These are phyloP conservation scores for Mimosa bimucronata DNA, from an alignment of 306 rosid species.

Conservation along the genomic window DNA sequence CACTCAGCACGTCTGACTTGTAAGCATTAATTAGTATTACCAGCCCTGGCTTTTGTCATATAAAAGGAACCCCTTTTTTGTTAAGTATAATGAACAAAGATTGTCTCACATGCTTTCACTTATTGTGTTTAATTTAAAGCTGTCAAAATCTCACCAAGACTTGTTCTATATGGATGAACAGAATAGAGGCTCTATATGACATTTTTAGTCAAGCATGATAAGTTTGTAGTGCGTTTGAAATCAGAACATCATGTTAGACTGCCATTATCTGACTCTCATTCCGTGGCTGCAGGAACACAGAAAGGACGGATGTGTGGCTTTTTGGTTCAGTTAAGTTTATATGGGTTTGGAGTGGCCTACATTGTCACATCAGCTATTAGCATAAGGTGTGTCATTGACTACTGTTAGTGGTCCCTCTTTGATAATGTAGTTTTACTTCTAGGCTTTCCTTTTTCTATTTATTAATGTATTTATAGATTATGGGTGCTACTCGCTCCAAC, in stretches of 20 bases:
- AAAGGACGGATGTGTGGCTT: slow-evolving; percentile 41
- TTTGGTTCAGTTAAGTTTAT: slow-evolving; percentile 51
- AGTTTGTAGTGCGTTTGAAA: not conserved
- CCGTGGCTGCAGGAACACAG: slow-evolving; percentile 44
- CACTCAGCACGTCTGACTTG: not conserved
- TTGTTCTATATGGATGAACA: not conserved
- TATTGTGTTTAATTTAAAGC: not conserved
- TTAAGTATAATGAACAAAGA: not conserved
- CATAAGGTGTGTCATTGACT: slow-evolving; percentile 46
- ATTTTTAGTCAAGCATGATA: slow-evolving; percentile 10
- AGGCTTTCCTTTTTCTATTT: not conserved
- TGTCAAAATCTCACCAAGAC: not conserved
- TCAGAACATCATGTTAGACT: not conserved
- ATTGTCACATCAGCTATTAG: slow-evolving; percentile 57
- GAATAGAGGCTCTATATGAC: slow-evolving; percentile 1
- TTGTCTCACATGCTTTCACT: not conserved
- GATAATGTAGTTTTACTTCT: not conserved
- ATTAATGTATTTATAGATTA: not conserved
- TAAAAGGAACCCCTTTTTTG: not conserved
- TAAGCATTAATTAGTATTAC: not conserved
- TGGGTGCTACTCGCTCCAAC: slow-evolving; percentile 16
- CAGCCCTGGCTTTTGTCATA: not conserved
- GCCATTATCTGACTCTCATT: slow-evolving; percentile 18
- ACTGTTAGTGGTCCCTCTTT: not conserved
- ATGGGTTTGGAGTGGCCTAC: slow-evolving; percentile 67